A percentile compares a stretch with the other conserved stretches of the same genome.
Evolutionary conservation across 1,284 basidiomycete genomes (phyloP).

Genomic region (Moesziomyces sp.): DNA sequence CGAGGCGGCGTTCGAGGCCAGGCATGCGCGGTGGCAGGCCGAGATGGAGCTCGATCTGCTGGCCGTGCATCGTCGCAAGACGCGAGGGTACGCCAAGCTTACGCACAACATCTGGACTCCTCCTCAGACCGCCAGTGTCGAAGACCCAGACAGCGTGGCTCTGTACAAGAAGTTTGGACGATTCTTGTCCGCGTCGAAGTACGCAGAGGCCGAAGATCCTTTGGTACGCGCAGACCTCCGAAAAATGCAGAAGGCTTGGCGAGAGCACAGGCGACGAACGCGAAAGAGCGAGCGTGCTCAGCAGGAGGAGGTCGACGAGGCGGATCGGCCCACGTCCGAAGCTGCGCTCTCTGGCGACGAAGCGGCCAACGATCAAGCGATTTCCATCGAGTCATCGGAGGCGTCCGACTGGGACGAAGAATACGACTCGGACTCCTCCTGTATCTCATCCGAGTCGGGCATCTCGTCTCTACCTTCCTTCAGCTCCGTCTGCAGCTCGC

Average conservation of each 20-base stretch:
- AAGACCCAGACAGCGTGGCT: constrained; percentile 2
- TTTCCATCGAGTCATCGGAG: constrained; percentile 3
- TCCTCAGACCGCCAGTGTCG: neutral
- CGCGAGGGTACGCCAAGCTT: constrained; percentile 23
- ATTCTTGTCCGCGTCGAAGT: constrained; percentile 22
- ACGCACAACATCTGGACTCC: constrained; percentile 18
- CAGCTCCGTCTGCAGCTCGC: constrained; percentile 38
- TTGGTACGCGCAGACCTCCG: constrained; percentile 28
- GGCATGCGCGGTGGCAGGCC: constrained; percentile 32
- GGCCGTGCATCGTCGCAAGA: constrained; percentile 28
- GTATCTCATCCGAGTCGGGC: constrained; percentile 13
- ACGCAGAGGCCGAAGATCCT: constrained; percentile 20
- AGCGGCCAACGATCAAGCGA: neutral
- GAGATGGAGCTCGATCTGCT: constrained; percentile 43
- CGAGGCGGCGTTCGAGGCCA: constrained; percentile 11
- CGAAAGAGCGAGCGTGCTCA: neutral
- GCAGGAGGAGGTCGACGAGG: neutral
- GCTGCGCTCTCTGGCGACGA: neutral
- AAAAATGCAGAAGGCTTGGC: constrained; percentile 31
- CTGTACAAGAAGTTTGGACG: constrained; percentile 25
- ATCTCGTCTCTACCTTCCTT: constrained; percentile 47
- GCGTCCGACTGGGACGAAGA: constrained; percentile 16
- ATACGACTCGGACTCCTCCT: constrained; percentile 37
- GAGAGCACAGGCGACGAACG: constrained; percentile 2
- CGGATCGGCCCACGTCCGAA: neutral